Base-by-base conservation (phyloP, 2,329 filamentous ascomycete species). In the Arthrobotrys megalospora region DNA sequence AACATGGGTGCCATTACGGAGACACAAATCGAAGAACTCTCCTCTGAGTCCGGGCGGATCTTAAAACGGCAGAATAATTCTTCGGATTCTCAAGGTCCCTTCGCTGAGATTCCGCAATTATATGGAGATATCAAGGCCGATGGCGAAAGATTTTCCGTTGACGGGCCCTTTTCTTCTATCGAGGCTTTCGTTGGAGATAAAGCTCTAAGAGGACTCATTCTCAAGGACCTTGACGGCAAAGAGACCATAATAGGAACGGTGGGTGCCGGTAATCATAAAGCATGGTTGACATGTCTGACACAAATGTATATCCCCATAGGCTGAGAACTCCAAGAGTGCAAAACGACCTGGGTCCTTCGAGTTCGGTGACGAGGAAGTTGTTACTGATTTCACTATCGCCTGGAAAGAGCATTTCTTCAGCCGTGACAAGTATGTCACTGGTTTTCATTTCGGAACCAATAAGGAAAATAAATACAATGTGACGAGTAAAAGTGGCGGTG, bases 201-300 rank as follows among this genome's bases (percentile, higher is more conserved):
- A n/a, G 66, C 72, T 3, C 28, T 76, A 12, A 60, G 64, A 11
- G 72, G 72, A 8, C 47, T 76, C n/a, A 48, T 69, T 21, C 55
- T 76, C 24, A 76, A 76, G 52, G 21, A 76, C 21, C 55, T 76
- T n/a, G 66, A 70, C 24, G 72, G 72, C 10, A 70, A 65, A 11
- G 65, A 76, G 34, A 76, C 72, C 4, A 24, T 43, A 32, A 70
- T 76, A n/a, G 72, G 72, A 70, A 76, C 65, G 6, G 72, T 70
- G 45, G 47, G 72, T 52, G 8, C n/a, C 21, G 5, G 19, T 3
- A 12, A n/a, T 16, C 21, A 45, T 16, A 8, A 45, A 14, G 38
- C 14, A 28, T 34, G 19, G 12, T 16, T 3, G 21, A 28, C 34
- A 53, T 24, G 4, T 55, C 69, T 73, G 21, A 72, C 45, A 38